Evolutionary conservation across 495 filamentous ascomycete genomes (phyloP).

Genomic region (Podospora pseudocomata): DNA sequence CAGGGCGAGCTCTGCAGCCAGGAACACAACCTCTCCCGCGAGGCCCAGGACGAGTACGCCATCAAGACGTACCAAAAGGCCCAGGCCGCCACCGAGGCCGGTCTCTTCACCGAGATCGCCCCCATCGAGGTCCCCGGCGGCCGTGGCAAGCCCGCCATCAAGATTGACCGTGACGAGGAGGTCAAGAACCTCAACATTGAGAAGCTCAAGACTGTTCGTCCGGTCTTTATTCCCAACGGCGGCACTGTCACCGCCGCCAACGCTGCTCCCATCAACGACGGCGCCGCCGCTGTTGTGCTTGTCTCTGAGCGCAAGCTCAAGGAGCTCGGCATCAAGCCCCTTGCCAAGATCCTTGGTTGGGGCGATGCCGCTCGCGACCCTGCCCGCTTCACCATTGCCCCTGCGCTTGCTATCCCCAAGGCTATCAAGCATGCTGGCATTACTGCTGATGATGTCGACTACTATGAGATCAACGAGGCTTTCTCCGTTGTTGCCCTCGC

Average conservation of each 20-base stretch:
- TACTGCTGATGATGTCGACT: slow-evolving; percentile 71
- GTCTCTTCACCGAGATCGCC: slow-evolving; percentile 82
- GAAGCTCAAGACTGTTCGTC: slow-evolving; percentile 79
- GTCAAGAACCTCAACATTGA: slow-evolving; percentile 95
- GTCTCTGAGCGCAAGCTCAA: slow-evolving; percentile 87
- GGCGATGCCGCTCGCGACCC: slow-evolving; percentile 87
- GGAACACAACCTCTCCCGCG: slow-evolving; percentile 75
- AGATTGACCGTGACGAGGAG: slow-evolving; percentile 85
- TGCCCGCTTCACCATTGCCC: slow-evolving; percentile 91
- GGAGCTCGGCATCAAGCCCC: slow-evolving; percentile 79
- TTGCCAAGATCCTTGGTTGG: slow-evolving; percentile 96
- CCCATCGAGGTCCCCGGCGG: slow-evolving; percentile 84
- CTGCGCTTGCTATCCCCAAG: slow-evolving; percentile 93
- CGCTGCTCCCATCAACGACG: slow-evolving; percentile 92
- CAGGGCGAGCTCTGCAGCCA: slow-evolving; percentile 86
- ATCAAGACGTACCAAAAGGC: slow-evolving; percentile 89
- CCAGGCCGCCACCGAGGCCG: slow-evolving; percentile 73
- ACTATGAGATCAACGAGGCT: slow-evolving; percentile 98
- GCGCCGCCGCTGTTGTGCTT: slow-evolving; percentile 83
- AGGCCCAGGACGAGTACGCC: slow-evolving; percentile 89
- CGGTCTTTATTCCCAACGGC: slow-evolving; percentile 75
- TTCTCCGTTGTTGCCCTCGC: slow-evolving; percentile 95
- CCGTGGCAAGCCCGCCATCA: slow-evolving; percentile 81
- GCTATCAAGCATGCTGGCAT: slow-evolving; percentile 88
- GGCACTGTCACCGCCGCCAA: slow-evolving; percentile 98